These are phyloP conservation scores for Mortierella sp. DNA, from an alignment of 371 early-diverging fungal species.

Conservation along the genomic window DNA sequence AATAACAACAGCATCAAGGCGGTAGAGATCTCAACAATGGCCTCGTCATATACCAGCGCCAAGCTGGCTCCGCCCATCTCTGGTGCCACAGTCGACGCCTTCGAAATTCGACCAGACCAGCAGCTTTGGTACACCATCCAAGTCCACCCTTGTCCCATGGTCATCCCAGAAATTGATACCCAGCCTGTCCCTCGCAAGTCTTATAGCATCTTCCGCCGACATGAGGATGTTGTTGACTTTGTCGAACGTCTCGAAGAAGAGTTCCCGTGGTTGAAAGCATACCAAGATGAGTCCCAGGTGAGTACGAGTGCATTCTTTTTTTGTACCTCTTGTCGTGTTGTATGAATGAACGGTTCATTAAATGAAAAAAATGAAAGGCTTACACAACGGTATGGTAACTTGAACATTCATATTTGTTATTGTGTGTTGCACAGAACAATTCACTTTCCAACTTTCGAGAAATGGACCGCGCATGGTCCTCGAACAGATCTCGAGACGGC, in stretches of 20 bases:
- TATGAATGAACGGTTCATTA: not conserved
- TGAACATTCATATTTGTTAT: not conserved
- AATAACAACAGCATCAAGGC: conserved; percentile 2
- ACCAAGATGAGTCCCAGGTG: not conserved
- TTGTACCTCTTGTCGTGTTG: not conserved
- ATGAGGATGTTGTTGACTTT: conserved; percentile 28
- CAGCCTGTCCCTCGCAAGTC: conserved; percentile 23
- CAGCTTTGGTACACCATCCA: conserved; percentile 26
- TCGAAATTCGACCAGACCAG: conserved; percentile 8
- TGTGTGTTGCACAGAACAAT: not conserved
- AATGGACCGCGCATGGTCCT: not conserved
- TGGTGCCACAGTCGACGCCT: conserved; percentile 8
- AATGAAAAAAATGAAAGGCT: not conserved
- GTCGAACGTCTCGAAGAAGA: conserved; percentile 24
- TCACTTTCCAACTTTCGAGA: not conserved
- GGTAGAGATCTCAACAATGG: not conserved
- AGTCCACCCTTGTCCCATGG: conserved; percentile 17
- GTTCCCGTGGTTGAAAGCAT: conserved; percentile 15
- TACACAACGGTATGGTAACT: not conserved
- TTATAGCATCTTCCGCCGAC: conserved; percentile 29
- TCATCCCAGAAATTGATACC: conserved; percentile 4
- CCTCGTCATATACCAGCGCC: conserved; percentile 24
- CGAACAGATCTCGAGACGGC: not conserved
- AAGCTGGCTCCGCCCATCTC: conserved; percentile 35
- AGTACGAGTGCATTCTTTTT: not conserved